phyloP scores from a whole-genome alignment of 2,329 filamentous ascomycete species.

The Penicillium sp. region DNA sequence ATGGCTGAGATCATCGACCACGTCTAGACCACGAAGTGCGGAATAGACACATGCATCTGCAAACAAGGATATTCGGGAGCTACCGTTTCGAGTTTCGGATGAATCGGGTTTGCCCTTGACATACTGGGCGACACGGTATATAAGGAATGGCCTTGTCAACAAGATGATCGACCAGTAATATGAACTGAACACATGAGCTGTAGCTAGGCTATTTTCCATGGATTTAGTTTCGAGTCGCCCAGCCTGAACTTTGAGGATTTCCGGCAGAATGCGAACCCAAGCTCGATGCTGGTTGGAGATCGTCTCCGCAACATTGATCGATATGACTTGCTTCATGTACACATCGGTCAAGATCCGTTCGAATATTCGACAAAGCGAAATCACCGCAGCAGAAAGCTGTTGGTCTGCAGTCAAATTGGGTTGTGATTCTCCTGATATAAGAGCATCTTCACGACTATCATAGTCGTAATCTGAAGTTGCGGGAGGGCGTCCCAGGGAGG shows the following conservation, averaged over 20 bases:
- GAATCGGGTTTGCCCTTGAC: constrained; percentile 32
- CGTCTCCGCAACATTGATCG: constrained; percentile 42
- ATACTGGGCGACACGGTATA: constrained; percentile 51
- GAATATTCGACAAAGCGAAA: constrained; percentile 45
- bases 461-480: constrained; percentile 55
- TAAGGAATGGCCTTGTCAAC: constrained; percentile 54
- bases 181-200: constrained; percentile 52
- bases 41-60: constrained; percentile 48
- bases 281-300: constrained; percentile 46
- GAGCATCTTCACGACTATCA: constrained; percentile 37
- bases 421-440: constrained; percentile 26
- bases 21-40: constrained; percentile 42
- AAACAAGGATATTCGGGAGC: constrained; percentile 36
- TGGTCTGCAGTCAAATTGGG: constrained; percentile 26
- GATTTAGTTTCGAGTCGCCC: constrained; percentile 43
- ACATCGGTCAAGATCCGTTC: constrained; percentile 46
- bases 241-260: constrained; percentile 50
- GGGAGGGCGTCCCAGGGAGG: constrained; percentile 53
- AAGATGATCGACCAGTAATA: constrained; percentile 58
- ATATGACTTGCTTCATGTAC: constrained; percentile 46
- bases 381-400: constrained; percentile 52
- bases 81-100: constrained; percentile 24
- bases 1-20: constrained; percentile 39
- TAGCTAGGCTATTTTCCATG: constrained; percentile 42
- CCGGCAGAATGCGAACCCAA: constrained; percentile 45